Base-by-base conservation (phyloP, 2,329 filamentous ascomycete species). In the Alternaria angustiovoidea region DNA sequence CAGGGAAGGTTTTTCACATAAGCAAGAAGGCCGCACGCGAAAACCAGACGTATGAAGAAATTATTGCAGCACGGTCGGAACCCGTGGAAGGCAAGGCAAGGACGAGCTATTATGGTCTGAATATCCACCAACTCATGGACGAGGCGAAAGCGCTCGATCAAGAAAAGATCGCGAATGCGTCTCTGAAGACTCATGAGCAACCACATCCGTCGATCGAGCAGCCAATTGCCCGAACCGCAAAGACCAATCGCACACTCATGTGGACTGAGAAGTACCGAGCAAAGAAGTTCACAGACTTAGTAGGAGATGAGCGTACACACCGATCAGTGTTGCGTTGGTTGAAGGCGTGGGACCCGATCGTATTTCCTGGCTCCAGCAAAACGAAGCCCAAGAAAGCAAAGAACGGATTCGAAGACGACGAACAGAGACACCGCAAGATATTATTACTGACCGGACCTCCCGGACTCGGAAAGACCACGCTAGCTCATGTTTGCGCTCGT, bases 241-340 rank as follows among this genome's bases (percentile, higher is more conserved):
- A 78, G 62, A 69, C 64, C 16, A 72, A 63, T 20, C 77, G 72
- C 63, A 85, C 87, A 0, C 78, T 92, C 32, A 82, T 99, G 74
- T 99, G 95, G 95, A 97, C 94, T 0, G 95, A 99, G 75, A 99
- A 99, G 76, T 99, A 99, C 75, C 89, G 95, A 36, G 95, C 95
- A 28, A 88, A 88, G 62, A 94, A 89, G 70, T 99, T 98, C 71
- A 91, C 94, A 69, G 95, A 99, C 69, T 84, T 99, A 0, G 92
- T 96, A 48, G 96, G 96, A 28, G 95, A 99, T 70, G 95, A 99
- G 75, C 86, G 93, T 44, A 98, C 94, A 26, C 96, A 99, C 78
- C 88, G 95, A 61, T 86, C 90, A 61, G 94, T 99, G 5, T 82
- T 99, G 56, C 88, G 91, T 54, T 99, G 95, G 95, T 82, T 99